These are phyloP conservation scores for Colletotrichum ledebouriae DNA, from an alignment of 2,329 filamentous ascomycete species.

Conservation along the genomic window DNA sequence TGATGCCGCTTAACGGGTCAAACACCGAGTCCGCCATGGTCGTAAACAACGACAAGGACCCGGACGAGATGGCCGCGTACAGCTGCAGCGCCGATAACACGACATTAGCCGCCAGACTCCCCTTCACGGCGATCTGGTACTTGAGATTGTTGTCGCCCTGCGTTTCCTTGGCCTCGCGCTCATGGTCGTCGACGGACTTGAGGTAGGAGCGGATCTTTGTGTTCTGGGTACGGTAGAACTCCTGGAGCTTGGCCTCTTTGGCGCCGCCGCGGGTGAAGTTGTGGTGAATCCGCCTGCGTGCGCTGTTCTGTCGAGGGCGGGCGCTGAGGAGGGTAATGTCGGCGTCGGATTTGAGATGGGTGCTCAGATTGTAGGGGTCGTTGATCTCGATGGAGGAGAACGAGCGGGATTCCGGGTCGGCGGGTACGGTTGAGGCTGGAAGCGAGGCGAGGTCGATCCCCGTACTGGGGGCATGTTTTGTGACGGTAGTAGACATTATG, in stretches of 20 bases:
- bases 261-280: conserved; percentile 44
- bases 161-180: conserved; percentile 83
- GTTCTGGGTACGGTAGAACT: conserved; percentile 93
- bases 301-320: conserved; percentile 83
- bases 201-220: conserved; percentile 92
- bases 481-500: conserved; percentile 3
- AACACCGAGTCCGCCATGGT: conserved; percentile 98
- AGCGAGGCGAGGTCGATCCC: conserved; percentile 22
- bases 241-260: conserved; percentile 71
- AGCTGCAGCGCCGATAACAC: conserved; percentile 84
- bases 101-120: conserved; percentile 84
- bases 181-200: conserved; percentile 93
- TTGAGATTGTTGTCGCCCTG: conserved; percentile 85
- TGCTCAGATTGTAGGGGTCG: conserved; percentile 86
- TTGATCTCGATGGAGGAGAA: conserved; percentile 51
- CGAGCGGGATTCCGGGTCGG: conserved; percentile 41
- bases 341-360: conserved; percentile 80
- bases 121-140: conserved; percentile 75
- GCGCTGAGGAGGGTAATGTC: conserved; percentile 72
- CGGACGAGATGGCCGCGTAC: conserved; percentile 87
- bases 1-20: conserved; percentile 90
- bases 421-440: conserved; percentile 4
- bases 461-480: conserved; percentile 8
- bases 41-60: conserved; percentile 95
- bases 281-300: conserved; percentile 73